Evolutionary conservation across 2,329 filamentous ascomycete species (phyloP).

Genomic region (Chrysosporium queenslandicum): DNA sequence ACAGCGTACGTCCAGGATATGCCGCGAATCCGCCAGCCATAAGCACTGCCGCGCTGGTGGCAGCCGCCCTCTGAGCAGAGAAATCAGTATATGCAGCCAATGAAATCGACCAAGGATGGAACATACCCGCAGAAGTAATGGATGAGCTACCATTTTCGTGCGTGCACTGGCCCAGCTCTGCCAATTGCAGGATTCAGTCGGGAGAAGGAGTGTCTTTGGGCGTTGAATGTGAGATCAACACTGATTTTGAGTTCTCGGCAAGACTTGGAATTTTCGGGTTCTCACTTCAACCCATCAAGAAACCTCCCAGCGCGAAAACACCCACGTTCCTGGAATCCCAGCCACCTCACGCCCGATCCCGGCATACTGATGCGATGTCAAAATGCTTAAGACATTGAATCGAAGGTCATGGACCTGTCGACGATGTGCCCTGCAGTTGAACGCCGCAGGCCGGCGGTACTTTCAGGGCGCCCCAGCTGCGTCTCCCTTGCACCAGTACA

Average conservation of each 20-base stretch:
- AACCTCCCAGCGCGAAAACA: background rate
- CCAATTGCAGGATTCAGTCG: constrained; percentile 21
- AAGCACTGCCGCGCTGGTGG: constrained; percentile 33
- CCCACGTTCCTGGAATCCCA: background rate
- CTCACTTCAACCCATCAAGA: background rate
- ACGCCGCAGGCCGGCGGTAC: constrained; percentile 20
- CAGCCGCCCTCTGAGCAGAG: constrained; percentile 29
- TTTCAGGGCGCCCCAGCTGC: constrained; percentile 28
- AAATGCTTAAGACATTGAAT: constrained; percentile 28
- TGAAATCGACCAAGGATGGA: background rate
- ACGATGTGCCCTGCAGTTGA: constrained; percentile 25
- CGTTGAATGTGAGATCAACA: constrained; percentile 11
- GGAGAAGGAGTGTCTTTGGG: constrained; percentile 7
- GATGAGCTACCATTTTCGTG: constrained; percentile 32
- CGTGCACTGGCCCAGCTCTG: constrained; percentile 18
- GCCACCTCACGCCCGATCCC: background rate
- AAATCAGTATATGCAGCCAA: constrained; percentile 2
- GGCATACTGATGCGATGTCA: background rate
- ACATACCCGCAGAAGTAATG: constrained; percentile 34
- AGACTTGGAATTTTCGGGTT: constrained; percentile 10
- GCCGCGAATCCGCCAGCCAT: constrained; percentile 33
- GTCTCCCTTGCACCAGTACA: constrained; percentile 22
- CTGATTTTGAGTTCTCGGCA: constrained; percentile 13
- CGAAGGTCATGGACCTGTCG: constrained; percentile 37
- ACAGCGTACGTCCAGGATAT: constrained; percentile 34